A percentile compares a stretch with the other conserved stretches of the same genome.
phyloP scores from a whole-genome alignment of 202 grass and related monocot genomes.

The Elaeis oleifera region DNA sequence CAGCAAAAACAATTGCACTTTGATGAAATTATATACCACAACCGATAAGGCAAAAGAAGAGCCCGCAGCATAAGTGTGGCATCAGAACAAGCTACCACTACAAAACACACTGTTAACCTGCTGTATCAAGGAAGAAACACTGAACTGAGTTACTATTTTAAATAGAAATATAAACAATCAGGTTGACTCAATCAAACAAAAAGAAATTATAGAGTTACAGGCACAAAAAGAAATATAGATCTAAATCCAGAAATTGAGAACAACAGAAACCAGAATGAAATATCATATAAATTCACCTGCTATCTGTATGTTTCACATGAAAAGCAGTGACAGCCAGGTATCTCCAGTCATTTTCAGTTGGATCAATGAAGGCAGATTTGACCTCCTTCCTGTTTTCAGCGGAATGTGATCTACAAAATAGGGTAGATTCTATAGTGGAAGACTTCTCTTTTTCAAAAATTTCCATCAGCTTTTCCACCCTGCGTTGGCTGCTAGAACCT shows the following conservation, averaged over 20 bases:
- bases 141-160: no score
- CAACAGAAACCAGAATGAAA: background rate
- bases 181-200: no score
- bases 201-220: no score
- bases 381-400: conserved; percentile 19
- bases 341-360: conserved; percentile 91
- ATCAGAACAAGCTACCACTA: conserved; percentile 83
- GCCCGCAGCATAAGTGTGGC: conserved; percentile 65
- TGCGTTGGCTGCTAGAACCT: conserved; percentile 26
- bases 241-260: background rate
- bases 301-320: conserved; percentile 52
- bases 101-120: conserved; percentile 75
- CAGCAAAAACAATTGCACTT: background rate
- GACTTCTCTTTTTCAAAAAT: conserved; percentile 24
- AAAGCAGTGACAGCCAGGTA: conserved; percentile 95
- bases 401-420: conserved; percentile 22
- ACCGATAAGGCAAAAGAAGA: conserved; percentile 84
- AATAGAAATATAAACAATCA: no score
- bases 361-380: conserved; percentile 15
- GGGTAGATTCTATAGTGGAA: conserved; percentile 1
- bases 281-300: conserved; percentile 37
- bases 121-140: conserved; percentile 6
- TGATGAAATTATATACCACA: conserved; percentile 47
- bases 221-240: no score
- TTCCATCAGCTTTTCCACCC: conserved; percentile 24